A percentile compares a stretch with the other conserved stretches of the same genome.
These are phyloP conservation scores for Fusarium buharicum DNA, from an alignment of 2,329 filamentous ascomycete genomes.

Conservation along the genomic window DNA sequence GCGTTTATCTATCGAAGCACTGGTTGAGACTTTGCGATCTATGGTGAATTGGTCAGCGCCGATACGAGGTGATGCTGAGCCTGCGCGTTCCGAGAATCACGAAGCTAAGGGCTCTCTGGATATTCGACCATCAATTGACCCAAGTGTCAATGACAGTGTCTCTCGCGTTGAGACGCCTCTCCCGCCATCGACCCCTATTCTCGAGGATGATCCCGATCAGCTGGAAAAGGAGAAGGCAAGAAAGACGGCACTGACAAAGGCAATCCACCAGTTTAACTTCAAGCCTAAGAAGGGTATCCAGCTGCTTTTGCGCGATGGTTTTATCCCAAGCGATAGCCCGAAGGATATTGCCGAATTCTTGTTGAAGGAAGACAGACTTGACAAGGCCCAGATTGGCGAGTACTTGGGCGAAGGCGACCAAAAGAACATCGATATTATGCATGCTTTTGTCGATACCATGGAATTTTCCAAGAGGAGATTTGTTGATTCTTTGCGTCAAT, in stretches of 20 bases:
- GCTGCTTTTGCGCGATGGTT: conserved; percentile 81
- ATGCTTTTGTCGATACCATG: conserved; percentile 96
- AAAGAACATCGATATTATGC: conserved; percentile 96
- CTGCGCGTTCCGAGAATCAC: conserved; percentile 44
- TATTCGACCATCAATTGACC: conserved; percentile 74
- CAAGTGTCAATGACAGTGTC: conserved; percentile 66
- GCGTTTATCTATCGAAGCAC: conserved; percentile 84
- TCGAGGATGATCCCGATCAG: conserved; percentile 91
- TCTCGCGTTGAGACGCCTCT: conserved; percentile 69
- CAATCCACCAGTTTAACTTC: conserved; percentile 93
- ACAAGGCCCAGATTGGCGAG: conserved; percentile 93
- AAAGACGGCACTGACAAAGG: conserved; percentile 91
- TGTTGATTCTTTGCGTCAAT: conserved; percentile 89
- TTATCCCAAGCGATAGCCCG: conserved; percentile 82
- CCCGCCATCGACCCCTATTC: conserved; percentile 72
- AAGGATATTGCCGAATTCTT: conserved; percentile 88
- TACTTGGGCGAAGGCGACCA: conserved; percentile 93
- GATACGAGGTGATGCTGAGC: conserved; percentile 66
- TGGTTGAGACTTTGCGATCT: conserved; percentile 89
- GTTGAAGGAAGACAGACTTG: conserved; percentile 80
- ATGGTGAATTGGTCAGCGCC: conserved; percentile 89
- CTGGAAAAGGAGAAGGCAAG: conserved; percentile 94
- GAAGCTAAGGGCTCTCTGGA: conserved; percentile 55
- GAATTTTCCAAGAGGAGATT: conserved; percentile 92
- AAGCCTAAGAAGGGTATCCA: conserved; percentile 97